These are phyloP conservation scores for Ophiostoma angusticollis DNA, from an alignment of 2,329 filamentous ascomycete genomes.

Conservation along the genomic window DNA sequence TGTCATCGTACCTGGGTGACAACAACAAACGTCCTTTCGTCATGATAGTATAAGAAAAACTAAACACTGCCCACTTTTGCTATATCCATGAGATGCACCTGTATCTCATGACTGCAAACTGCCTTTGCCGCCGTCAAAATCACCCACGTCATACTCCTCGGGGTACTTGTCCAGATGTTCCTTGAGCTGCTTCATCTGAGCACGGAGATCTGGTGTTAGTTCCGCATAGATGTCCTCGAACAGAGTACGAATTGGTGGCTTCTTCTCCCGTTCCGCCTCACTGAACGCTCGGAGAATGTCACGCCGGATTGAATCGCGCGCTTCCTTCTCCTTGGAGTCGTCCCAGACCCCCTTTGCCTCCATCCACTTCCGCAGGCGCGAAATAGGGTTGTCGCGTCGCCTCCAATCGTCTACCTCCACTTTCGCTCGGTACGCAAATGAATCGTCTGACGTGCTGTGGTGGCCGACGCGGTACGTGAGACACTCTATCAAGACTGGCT, in stretches of 20 bases:
- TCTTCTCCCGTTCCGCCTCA: slow-evolving; percentile 70
- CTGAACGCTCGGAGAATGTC: slow-evolving; percentile 75
- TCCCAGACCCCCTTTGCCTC: slow-evolving; percentile 75
- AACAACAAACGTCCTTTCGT: no score
- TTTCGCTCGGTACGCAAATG: slow-evolving; percentile 84
- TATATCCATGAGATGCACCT: no score
- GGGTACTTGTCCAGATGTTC: slow-evolving; percentile 76
- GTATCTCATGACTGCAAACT: slow-evolving; percentile 16
- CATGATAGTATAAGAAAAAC: no score
- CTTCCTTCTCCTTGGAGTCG: slow-evolving; percentile 59
- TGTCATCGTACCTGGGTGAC: no score
- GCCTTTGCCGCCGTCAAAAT: slow-evolving; percentile 21
- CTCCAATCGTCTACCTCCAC: slow-evolving; percentile 91
- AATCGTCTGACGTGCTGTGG: slow-evolving; percentile 94
- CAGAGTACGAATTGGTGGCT: slow-evolving; percentile 55
- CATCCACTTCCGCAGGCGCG: slow-evolving; percentile 51
- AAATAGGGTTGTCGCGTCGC: slow-evolving; percentile 25
- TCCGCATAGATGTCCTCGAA: slow-evolving; percentile 88
- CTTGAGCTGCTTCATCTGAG: slow-evolving; percentile 63
- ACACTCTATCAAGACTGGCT: slow-evolving; percentile 78
- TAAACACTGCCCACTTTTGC: no score
- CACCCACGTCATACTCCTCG: slow-evolving; percentile 64
- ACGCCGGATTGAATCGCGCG: slow-evolving; percentile 21
- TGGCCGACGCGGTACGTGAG: slow-evolving; percentile 97
- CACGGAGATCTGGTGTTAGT: slow-evolving; percentile 46